Conservation (phyloP, 805 yeast species). For the Starmerella floris region DNA sequence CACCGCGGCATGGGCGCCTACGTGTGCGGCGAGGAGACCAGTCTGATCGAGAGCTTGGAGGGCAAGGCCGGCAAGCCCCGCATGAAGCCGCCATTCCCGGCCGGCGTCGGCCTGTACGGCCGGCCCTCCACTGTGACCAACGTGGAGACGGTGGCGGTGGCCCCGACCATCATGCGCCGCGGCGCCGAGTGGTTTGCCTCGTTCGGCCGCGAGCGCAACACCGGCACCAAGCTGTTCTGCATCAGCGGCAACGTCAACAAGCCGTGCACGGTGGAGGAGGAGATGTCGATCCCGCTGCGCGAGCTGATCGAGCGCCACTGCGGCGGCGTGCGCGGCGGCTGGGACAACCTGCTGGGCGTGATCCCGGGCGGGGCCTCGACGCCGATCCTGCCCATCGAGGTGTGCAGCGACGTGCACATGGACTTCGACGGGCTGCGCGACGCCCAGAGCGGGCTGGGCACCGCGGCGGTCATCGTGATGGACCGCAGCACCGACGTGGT, state of each 20-base stretch:
- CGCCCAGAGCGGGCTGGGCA: slow-evolving; percentile 78
- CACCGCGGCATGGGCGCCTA: slow-evolving; percentile 94
- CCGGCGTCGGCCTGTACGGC: slow-evolving; percentile 83
- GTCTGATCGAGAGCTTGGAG: slow-evolving; percentile 74
- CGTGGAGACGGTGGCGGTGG: slow-evolving; percentile 82
- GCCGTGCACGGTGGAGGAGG: slow-evolving; percentile 89
- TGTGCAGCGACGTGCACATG: slow-evolving; percentile 62
- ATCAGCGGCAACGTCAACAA: slow-evolving; percentile 83
- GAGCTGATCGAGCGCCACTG: slow-evolving; percentile 79
- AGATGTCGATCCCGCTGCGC: slow-evolving; percentile 76
- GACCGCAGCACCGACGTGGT: slow-evolving; percentile 75
- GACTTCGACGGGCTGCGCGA: slow-evolving; percentile 78
- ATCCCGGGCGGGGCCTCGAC: slow-evolving; percentile 88
- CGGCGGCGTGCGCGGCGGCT: slow-evolving; percentile 83
- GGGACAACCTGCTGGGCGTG: slow-evolving; percentile 81
- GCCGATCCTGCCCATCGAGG: slow-evolving; percentile 58
- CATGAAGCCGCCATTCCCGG: slow-evolving; percentile 90
- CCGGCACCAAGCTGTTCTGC: slow-evolving; percentile 74
- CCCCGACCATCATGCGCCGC: slow-evolving; percentile 78
- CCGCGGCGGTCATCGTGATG: slow-evolving; percentile 88
- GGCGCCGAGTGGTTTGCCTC: slow-evolving; percentile 80
- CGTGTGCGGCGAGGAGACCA: slow-evolving; percentile 86
- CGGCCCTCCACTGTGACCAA: slow-evolving; percentile 85
- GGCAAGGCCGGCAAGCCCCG: slow-evolving; percentile 92
- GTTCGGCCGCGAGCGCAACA: slow-evolving; percentile 74